phyloP scores from a whole-genome alignment of 163 green algal genomes.

The Smithsoniella earleae region DNA sequence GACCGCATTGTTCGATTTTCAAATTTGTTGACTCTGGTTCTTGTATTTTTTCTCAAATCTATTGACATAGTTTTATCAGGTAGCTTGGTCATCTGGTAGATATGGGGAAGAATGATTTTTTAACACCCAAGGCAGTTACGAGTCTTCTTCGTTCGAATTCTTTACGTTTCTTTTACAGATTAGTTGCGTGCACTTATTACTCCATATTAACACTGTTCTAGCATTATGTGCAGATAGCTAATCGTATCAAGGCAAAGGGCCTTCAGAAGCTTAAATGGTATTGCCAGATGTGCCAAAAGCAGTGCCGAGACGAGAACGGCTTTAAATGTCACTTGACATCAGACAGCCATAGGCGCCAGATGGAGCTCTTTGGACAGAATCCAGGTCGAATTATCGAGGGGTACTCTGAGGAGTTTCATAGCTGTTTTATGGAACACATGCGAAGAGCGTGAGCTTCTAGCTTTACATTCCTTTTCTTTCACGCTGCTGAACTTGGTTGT shows the following conservation, averaged over 20 bases:
- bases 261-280: slow-evolving; percentile 95
- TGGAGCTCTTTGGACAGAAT: slow-evolving; percentile 89
- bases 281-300: slow-evolving; percentile 97
- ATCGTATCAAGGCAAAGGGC: slow-evolving; percentile 94
- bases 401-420: slow-evolving; percentile 69
- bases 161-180: too few species aligned
- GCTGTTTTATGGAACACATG: slow-evolving; percentile 56
- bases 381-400: slow-evolving; percentile 60
- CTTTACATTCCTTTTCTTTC: too few species aligned
- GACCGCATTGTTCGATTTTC: too few species aligned
- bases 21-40: too few species aligned
- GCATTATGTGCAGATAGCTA: slow-evolving; percentile 65
- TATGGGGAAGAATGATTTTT: slow-evolving; percentile 24
- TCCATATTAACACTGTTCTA: too few species aligned
- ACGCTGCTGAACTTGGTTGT: too few species aligned
- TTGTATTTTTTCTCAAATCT: too few species aligned
- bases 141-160: too few species aligned
- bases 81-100: too few species aligned
- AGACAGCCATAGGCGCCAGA: slow-evolving; percentile 74
- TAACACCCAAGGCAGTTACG: slow-evolving; percentile 14
- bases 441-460: slow-evolving; percentile 45
- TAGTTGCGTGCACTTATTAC: too few species aligned
- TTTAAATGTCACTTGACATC: slow-evolving; percentile 97
- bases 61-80: too few species aligned
- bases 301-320: slow-evolving; percentile 97